Evolutionary conservation across 2,329 filamentous ascomycete species (phyloP).

Genomic region (Colletotrichum chrysophilum): DNA sequence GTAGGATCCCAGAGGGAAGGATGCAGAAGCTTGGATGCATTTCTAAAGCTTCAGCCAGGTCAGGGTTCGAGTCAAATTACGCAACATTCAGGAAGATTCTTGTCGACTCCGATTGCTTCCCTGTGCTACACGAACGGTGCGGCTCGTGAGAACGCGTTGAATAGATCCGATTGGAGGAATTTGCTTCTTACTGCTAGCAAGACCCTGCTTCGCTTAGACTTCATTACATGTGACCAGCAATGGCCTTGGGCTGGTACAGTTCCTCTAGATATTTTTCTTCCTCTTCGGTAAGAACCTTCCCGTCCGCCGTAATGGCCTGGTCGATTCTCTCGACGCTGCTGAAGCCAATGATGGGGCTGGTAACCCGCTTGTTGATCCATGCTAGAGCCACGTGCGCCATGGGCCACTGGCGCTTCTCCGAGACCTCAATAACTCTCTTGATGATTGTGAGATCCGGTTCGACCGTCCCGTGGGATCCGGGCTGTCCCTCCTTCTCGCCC

Average conservation of each 20-base stretch:
- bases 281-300: slow-evolving; percentile 57
- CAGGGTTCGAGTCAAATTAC: not conserved
- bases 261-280: slow-evolving; percentile 68
- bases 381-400: slow-evolving; percentile 71
- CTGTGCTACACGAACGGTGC: not conserved
- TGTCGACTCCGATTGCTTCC: not conserved
- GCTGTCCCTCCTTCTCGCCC: slow-evolving; percentile 34
- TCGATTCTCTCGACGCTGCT: slow-evolving; percentile 64
- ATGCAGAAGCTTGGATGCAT: not conserved
- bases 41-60: not conserved
- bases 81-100: not conserved
- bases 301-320: slow-evolving; percentile 56
- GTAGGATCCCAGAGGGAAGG: not conserved
- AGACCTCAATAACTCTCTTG: slow-evolving; percentile 54
- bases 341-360: slow-evolving; percentile 67
- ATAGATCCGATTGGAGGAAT: not conserved
- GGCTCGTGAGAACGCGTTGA: not conserved
- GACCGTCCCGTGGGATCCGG: slow-evolving; percentile 29
- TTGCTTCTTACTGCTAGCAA: not conserved
- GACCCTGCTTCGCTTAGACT: not conserved
- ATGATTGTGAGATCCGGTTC: slow-evolving; percentile 38
- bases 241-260: slow-evolving; percentile 59
- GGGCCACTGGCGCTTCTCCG: slow-evolving; percentile 59
- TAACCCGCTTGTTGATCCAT: slow-evolving; percentile 61
- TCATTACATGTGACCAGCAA: slow-evolving; percentile 26